Evolutionary conservation across 1,139 yeast genomes (phyloP).

Genomic region (Kodamaea arcana): DNA sequence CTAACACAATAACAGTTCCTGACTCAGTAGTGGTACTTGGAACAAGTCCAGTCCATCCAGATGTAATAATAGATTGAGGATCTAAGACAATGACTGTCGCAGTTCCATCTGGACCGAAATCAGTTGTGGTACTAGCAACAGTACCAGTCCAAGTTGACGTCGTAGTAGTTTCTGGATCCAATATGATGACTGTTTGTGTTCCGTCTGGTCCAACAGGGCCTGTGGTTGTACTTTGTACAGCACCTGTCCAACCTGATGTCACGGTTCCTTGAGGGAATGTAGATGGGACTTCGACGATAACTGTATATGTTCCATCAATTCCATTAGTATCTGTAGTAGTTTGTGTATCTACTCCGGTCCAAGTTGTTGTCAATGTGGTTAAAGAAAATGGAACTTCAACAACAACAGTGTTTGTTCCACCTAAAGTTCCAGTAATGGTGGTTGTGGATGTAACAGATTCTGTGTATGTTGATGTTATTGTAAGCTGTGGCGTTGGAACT

Average conservation of each 20-base stretch:
- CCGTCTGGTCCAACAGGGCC: neutral
- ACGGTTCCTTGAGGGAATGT: conserved; percentile 11
- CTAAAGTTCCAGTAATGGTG: conserved; percentile 11
- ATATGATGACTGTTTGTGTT: neutral
- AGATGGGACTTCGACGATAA: conserved; percentile 5
- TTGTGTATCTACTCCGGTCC: conserved; percentile 9
- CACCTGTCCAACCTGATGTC: conserved; percentile 11
- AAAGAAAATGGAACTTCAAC: conserved; percentile 1
- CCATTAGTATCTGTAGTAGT: conserved; percentile 5
- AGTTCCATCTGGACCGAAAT: neutral
- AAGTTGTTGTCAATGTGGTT: conserved; percentile 11
- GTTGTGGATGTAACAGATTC: conserved; percentile 7
- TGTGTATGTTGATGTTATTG: conserved; percentile 12
- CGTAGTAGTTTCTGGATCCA: neutral
- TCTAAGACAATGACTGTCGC: neutral
- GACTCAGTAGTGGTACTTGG: no score
- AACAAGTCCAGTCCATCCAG: no score
- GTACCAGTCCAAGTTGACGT: neutral
- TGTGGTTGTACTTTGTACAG: neutral
- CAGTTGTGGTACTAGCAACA: neutral
- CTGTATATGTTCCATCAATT: conserved; percentile 9
- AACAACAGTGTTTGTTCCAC: conserved; percentile 2
- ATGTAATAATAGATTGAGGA: no score
- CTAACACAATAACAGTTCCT: no score
- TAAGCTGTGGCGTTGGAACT: conserved; percentile 16